A percentile compares a stretch with the other conserved stretches of the same genome.
These are phyloP conservation scores for Cryptococcus floricola DNA, from an alignment of 1,284 basidiomycete genomes.

Conservation along the genomic window DNA sequence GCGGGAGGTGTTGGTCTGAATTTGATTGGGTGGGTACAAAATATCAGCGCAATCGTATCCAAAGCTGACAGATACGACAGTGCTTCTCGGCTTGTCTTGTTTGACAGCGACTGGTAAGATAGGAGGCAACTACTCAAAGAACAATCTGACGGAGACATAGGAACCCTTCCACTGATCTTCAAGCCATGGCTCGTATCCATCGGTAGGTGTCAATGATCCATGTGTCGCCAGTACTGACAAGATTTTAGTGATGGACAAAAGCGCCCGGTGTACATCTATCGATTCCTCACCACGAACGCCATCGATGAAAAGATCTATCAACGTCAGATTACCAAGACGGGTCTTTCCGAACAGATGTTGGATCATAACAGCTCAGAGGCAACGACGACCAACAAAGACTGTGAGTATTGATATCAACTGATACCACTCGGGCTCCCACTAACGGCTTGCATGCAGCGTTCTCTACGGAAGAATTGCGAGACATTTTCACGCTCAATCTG, in stretches of 20 bases:
- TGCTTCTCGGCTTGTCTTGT: constrained; percentile 71
- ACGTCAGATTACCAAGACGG: constrained; percentile 93
- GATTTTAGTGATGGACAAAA: constrained; percentile 83
- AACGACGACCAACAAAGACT: constrained; percentile 57
- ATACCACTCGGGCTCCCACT: not conserved
- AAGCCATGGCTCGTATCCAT: constrained; percentile 97
- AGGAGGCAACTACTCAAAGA: not conserved
- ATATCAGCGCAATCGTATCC: not conserved
- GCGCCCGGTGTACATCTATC: constrained; percentile 86
- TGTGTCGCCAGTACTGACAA: not conserved
- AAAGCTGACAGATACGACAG: constrained; percentile 40
- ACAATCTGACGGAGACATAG: constrained; percentile 15
- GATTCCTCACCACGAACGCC: constrained; percentile 63
- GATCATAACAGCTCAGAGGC: constrained; percentile 26
- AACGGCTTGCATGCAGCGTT: constrained; percentile 57
- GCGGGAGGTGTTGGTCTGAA: constrained; percentile 95
- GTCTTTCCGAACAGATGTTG: constrained; percentile 60
- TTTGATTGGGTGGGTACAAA: constrained; percentile 58
- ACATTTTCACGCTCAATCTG: constrained; percentile 83
- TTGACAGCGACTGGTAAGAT: constrained; percentile 86
- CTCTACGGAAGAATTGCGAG: constrained; percentile 82
- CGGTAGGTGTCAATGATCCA: constrained; percentile 55
- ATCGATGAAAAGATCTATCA: constrained; percentile 53
- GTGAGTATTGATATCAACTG: constrained; percentile 55
- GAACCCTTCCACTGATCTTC: constrained; percentile 64